These are phyloP conservation scores for Avena insularis DNA, from an alignment of 176 grass and related monocot genomes.

Conservation along the genomic window DNA sequence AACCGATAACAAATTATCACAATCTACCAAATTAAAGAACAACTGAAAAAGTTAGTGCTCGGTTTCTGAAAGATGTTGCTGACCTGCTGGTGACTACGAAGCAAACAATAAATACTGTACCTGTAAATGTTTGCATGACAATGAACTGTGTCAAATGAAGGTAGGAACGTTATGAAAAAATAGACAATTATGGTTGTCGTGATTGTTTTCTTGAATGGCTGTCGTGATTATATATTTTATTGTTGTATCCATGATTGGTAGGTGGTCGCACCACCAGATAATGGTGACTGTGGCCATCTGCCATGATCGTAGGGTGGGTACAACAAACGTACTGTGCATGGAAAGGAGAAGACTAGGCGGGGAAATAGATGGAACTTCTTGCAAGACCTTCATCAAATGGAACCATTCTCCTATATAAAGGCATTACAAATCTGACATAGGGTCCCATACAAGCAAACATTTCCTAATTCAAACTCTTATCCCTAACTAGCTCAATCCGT, in stretches of 20 bases:
- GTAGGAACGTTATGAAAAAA: slow-evolving; percentile 2
- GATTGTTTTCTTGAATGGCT: slow-evolving; percentile 6
- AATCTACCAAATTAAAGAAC: slow-evolving; percentile 31
- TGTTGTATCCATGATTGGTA: neutral
- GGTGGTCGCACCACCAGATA: slow-evolving; percentile 8
- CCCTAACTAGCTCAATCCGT: neutral
- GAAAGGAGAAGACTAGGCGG: neutral
- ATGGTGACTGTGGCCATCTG: neutral
- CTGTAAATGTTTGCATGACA: slow-evolving; percentile 52
- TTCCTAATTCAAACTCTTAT: neutral
- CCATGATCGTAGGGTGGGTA: neutral
- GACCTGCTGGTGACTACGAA: slow-evolving; percentile 84
- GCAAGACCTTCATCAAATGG: neutral
- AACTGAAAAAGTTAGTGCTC: slow-evolving; percentile 31
- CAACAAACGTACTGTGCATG: neutral
- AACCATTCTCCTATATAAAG: slow-evolving; percentile 13
- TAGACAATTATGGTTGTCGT: neutral
- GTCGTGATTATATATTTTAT: neutral
- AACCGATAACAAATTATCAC: slow-evolving; percentile 44
- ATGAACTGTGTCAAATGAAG: slow-evolving; percentile 37
- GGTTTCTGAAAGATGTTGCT: slow-evolving; percentile 32
- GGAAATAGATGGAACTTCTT: slow-evolving; percentile 1
- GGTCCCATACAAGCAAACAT: neutral
- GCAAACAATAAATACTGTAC: slow-evolving; percentile 90
- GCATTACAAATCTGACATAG: neutral